A percentile compares a stretch with the other conserved stretches of the same genome.
phyloP scores from a whole-genome alignment of 495 filamentous ascomycete species.

The Physcia stellaris region DNA sequence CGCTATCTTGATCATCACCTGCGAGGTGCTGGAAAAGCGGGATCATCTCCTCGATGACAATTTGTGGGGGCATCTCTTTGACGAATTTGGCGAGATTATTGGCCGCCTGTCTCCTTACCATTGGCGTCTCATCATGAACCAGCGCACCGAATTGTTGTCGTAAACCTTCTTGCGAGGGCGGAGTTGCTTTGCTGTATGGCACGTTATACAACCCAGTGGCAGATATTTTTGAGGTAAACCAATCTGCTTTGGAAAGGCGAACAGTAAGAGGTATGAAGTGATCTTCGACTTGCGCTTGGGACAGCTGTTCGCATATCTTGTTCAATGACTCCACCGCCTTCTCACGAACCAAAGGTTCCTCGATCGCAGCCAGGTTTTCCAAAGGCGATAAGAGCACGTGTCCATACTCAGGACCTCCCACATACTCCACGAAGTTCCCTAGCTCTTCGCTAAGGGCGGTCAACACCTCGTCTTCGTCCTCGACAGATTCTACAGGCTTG shows the following conservation, averaged over 20 bases:
- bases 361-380: slow-evolving; percentile 95
- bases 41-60: slow-evolving; percentile 97
- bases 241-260: slow-evolving; percentile 95
- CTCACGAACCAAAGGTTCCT: slow-evolving; percentile 92
- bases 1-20: slow-evolving; percentile 92
- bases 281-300: slow-evolving; percentile 84
- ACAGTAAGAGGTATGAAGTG: slow-evolving; percentile 89
- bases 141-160: slow-evolving; percentile 81
- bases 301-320: slow-evolving; percentile 91
- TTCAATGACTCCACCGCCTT: slow-evolving; percentile 99
- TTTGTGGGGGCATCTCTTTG: slow-evolving; percentile 78
- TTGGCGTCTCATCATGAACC: slow-evolving; percentile 96
- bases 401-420: slow-evolving; percentile 83
- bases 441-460: slow-evolving; percentile 94
- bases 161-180: slow-evolving; percentile 72
- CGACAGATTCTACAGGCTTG: slow-evolving; percentile 70
- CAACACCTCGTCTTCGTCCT: slow-evolving; percentile 97
- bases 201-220: slow-evolving; percentile 87
- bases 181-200: slow-evolving; percentile 79
- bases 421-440: slow-evolving; percentile 92
- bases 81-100: slow-evolving; percentile 96
- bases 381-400: slow-evolving; percentile 94
- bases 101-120: slow-evolving; percentile 93
- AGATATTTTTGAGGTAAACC: slow-evolving; percentile 99
- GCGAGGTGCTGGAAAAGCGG: slow-evolving; percentile 95